Evolutionary conservation across 148 eudicot species (phyloP).

Genomic region (Silene conica): DNA sequence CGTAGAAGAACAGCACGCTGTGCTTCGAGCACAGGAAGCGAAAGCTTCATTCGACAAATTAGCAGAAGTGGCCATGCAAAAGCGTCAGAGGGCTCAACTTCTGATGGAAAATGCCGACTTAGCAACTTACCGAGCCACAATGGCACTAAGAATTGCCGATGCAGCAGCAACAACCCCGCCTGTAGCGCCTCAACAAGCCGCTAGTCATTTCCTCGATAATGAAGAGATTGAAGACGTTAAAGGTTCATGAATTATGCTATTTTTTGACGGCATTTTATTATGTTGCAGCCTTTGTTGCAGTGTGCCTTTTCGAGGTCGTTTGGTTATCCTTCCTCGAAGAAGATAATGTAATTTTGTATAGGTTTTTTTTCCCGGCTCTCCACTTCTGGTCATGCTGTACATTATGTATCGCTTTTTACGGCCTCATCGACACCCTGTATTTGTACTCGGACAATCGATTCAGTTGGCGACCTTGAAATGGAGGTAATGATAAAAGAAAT

Average conservation of each 20-base stretch:
- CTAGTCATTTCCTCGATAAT: slow-evolving; percentile 32
- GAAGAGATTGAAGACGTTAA: not conserved
- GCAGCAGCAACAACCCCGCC: slow-evolving; percentile 46
- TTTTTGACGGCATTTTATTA: slow-evolving; percentile 24
- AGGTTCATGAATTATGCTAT: slow-evolving; percentile 26
- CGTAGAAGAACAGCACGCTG: slow-evolving; percentile 37
- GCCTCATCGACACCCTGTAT: slow-evolving; percentile 15
- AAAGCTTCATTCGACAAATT: slow-evolving; percentile 53
- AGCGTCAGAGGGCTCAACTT: slow-evolving; percentile 72
- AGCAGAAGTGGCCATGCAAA: slow-evolving; percentile 43
- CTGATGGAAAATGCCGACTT: slow-evolving; percentile 80
- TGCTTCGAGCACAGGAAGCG: slow-evolving; percentile 49
- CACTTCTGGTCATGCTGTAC: slow-evolving; percentile 35
- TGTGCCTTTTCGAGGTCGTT: slow-evolving; percentile 29
- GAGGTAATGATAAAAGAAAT: slow-evolving; percentile 2
- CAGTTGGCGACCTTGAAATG: slow-evolving; percentile 4
- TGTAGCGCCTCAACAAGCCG: slow-evolving; percentile 30
- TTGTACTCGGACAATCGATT: slow-evolving; percentile 16
- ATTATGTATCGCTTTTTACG: slow-evolving; percentile 35
- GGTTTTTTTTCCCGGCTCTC: slow-evolving; percentile 15
- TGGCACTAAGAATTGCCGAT: slow-evolving; percentile 81
- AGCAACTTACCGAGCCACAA: slow-evolving; percentile 66
- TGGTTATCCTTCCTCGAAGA: slow-evolving; percentile 30
- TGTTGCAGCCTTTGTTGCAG: slow-evolving; percentile 27
- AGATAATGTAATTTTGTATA: slow-evolving; percentile 51